phyloP scores from a whole-genome alignment of 139 green algal genomes.

The Ettlia oleoabundans region DNA sequence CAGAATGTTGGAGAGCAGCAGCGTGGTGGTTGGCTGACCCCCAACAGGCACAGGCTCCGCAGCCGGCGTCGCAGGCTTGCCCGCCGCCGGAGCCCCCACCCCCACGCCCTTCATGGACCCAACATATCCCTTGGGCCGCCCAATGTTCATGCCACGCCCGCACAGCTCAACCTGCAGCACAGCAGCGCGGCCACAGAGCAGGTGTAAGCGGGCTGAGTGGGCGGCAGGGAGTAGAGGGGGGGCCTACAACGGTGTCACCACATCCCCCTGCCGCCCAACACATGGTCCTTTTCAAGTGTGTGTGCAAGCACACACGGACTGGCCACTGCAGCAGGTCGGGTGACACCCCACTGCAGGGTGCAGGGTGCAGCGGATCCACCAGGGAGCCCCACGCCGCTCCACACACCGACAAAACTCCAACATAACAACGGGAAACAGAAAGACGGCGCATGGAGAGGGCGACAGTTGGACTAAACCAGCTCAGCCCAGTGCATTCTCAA shows the following conservation, averaged over 20 bases:
- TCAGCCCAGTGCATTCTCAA: no score
- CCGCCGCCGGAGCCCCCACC: constrained; percentile 2
- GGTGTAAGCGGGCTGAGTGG: background rate
- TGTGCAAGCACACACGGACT: background rate
- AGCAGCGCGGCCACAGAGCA: background rate
- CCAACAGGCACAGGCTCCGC: background rate
- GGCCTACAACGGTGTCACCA: background rate
- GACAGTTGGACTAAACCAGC: no score
- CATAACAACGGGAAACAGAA: no score
- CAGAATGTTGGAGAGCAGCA: constrained; percentile 79
- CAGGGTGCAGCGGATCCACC: no score
- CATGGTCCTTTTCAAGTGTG: no score
- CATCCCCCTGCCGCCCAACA: no score
- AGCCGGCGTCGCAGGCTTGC: constrained; percentile 12
- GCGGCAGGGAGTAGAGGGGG: background rate
- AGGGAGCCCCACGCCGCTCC: no score
- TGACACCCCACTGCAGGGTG: no score
- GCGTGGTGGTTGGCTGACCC: constrained; percentile 50
- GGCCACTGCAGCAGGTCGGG: no score
- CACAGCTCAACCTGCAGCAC: constrained; percentile 74
- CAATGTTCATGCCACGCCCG: constrained; percentile 86
- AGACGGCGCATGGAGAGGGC: no score
- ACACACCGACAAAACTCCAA: no score
- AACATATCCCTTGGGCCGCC: constrained; percentile 88
- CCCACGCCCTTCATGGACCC: constrained; percentile 60